A percentile compares a stretch with the other conserved stretches of the same genome.
Evolutionary conservation across 495 filamentous ascomycete genomes (phyloP).

Genomic region (Trichocladium antarcticum): DNA sequence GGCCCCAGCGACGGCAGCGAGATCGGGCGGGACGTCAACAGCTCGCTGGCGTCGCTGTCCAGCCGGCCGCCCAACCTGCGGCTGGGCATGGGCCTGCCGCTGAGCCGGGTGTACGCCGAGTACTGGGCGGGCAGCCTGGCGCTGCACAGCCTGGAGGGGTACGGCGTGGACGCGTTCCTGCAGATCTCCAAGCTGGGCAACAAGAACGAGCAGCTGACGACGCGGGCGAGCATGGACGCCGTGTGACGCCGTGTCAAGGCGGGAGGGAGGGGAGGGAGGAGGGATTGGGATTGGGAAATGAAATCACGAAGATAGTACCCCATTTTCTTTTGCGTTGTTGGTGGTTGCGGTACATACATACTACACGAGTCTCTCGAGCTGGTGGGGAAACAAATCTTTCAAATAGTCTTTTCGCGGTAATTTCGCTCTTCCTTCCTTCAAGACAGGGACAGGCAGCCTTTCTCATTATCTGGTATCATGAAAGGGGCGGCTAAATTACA

Average conservation of each 20-base stretch:
- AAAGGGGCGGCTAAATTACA: constrained; percentile 37
- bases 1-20: background rate
- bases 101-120: constrained; percentile 92
- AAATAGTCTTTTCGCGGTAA: background rate
- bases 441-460: constrained; percentile 24
- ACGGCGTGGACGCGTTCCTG: constrained; percentile 94
- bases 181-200: constrained; percentile 97
- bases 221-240: constrained; percentile 78
- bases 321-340: too few relatives aligned
- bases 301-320: too few relatives aligned
- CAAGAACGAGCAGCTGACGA: constrained; percentile 93
- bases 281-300: too few relatives aligned
- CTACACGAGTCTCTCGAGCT: too few relatives aligned
- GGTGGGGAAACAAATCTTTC: too few relatives aligned
- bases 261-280: background rate
- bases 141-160: constrained; percentile 87
- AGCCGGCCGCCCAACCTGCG: constrained; percentile 76
- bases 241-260: constrained; percentile 40
- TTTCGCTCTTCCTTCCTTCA: constrained; percentile 3
- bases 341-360: too few relatives aligned
- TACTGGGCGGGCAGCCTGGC: constrained; percentile 96
- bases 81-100: constrained; percentile 85
- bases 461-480: constrained; percentile 38
- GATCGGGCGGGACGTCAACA: constrained; percentile 29
- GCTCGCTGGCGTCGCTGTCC: constrained; percentile 65